Base-by-base conservation (phyloP, 257 asterid species). In the Echites panduratus region DNA sequence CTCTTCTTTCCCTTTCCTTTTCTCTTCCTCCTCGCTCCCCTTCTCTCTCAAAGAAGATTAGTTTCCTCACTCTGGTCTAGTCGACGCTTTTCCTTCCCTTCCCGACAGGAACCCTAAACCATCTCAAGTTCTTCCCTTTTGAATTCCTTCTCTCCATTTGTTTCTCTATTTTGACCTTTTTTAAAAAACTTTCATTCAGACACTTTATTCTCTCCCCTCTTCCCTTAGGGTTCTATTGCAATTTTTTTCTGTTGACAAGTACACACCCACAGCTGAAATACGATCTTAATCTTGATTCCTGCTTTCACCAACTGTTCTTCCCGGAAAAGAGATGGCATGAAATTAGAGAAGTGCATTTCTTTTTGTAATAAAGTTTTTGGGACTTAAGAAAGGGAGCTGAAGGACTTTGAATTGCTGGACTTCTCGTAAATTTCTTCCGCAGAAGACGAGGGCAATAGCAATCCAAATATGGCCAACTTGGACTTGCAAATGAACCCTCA, bases 401-500 rank as follows among this genome's bases (percentile, higher is more conserved):
- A 48, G 27, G 48, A 64, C 69, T 64, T 64, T 48, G 12, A 26
- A 27, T 50, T 43, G n/a, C 57, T 41, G 41, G 9, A 17, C 40
- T 40, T 29, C 53, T 67, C 57, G 26, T 14, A 1, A 24, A 49
- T 27, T 45, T 27, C n/a, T 43, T 24, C 40, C 38, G 9, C 38
- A 43, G 35, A 45, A 7, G 38, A 47, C 14, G 12, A 11, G 63
- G 48, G 10, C 41, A 9, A 49, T 66, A 17, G 40, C 26, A 29
- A 43, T 41, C 56, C 20, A 13, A 22, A 66, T 52, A 69, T 69
- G 73, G 79, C 79, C 50, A 76, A 71, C 61, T 54, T 77, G 76
- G 83, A 78, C 79, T 83, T 91, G 79, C 84, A 79, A 79, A 91
- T 91, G 97, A 91, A 73, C 80, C 87, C 97, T 80, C 96, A 91